A percentile compares a stretch with the other conserved stretches of the same genome.
Evolutionary conservation across 805 yeast species (phyloP).

Genomic region (Metschnikowia continentalis): DNA sequence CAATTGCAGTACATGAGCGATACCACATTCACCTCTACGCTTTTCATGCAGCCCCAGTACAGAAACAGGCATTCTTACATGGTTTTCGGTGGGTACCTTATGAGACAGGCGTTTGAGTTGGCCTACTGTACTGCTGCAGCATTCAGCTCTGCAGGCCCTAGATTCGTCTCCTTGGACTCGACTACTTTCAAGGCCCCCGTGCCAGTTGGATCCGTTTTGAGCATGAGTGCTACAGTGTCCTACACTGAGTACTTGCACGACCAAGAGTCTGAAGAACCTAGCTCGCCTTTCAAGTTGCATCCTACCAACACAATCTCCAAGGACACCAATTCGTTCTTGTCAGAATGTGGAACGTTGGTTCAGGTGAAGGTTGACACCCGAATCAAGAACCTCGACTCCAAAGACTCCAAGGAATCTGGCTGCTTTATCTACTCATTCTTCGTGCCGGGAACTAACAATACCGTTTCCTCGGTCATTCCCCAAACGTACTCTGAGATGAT

Average conservation of each 20-base stretch:
- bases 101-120: constrained; percentile 89
- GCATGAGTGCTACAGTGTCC: constrained; percentile 75
- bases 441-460: constrained; percentile 57
- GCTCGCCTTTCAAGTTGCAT: constrained; percentile 44
- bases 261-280: constrained; percentile 21
- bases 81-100: constrained; percentile 92
- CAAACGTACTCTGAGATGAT: constrained; percentile 90
- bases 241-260: constrained; percentile 78
- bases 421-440: constrained; percentile 85
- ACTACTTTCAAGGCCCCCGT: constrained; percentile 93
- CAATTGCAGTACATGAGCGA: constrained; percentile 65
- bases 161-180: constrained; percentile 85
- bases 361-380: constrained; percentile 86
- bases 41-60: constrained; percentile 95
- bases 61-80: constrained; percentile 91
- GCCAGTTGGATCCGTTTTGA: constrained; percentile 88
- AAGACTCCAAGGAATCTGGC: constrained; percentile 68
- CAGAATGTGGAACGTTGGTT: constrained; percentile 78
- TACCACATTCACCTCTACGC: constrained; percentile 67
- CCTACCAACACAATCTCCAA: constrained; percentile 53
- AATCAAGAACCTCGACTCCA: constrained; percentile 64
- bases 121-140: constrained; percentile 93
- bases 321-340: constrained; percentile 55
- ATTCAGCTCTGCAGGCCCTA: constrained; percentile 77
- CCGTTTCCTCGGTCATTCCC: constrained; percentile 71